These are phyloP conservation scores for Pseudogymnoascus sp. DNA, from an alignment of 2,329 filamentous ascomycete species.

Conservation along the genomic window DNA sequence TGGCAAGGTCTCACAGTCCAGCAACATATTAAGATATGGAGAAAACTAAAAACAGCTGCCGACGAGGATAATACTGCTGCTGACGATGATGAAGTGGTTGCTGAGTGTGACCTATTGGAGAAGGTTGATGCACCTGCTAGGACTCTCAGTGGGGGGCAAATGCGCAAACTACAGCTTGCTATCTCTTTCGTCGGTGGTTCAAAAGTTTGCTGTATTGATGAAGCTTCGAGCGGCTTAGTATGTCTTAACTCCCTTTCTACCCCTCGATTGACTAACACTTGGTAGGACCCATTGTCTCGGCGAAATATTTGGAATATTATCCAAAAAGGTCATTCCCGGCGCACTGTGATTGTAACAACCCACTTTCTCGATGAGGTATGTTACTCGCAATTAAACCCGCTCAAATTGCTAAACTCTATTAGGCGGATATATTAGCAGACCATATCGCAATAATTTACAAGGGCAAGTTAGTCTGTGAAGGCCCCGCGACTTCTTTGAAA, in stretches of 20 bases:
- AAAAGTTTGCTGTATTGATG: constrained; percentile 55
- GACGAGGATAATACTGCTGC: constrained; percentile 35
- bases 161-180: constrained; percentile 57
- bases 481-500: constrained; percentile 55
- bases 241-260: not conserved
- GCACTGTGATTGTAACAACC: constrained; percentile 56
- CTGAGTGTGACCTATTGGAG: constrained; percentile 48
- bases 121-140: constrained; percentile 47
- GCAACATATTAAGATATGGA: constrained; percentile 56
- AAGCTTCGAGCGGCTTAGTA: constrained; percentile 51
- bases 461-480: constrained; percentile 52
- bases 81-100: constrained; percentile 40
- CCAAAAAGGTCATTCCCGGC: constrained; percentile 48
- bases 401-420: not conserved
- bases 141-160: constrained; percentile 57
- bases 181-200: constrained; percentile 61
- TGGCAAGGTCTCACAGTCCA: constrained; percentile 55
- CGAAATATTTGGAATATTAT: constrained; percentile 63
- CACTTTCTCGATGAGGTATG: constrained; percentile 54
- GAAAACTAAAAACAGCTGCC: constrained; percentile 43
- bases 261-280: constrained; percentile 9
- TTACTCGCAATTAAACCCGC: not conserved
- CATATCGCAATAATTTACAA: constrained; percentile 57
- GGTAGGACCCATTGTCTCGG: constrained; percentile 48
- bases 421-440: constrained; percentile 54